Percentiles rank a stretch among this genome's conserved stretches.
phyloP scores from a whole-genome alignment of 2,329 filamentous ascomycete species.

The Ilyonectria destructans region DNA sequence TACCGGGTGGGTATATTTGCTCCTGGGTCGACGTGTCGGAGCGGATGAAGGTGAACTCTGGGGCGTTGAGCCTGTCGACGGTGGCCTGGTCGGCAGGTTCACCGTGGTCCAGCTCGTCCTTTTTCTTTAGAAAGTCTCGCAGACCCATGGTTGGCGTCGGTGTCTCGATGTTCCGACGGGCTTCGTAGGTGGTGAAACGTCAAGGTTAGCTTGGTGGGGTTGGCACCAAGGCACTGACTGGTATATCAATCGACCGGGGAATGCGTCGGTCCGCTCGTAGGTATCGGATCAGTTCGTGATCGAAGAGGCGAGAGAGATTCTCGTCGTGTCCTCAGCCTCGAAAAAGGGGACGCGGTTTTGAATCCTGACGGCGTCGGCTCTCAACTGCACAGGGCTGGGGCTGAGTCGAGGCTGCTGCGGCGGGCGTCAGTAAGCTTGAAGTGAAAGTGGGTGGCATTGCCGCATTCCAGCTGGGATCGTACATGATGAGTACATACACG shows the following conservation, averaged over 20 bases:
- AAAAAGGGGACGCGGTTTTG: background rate
- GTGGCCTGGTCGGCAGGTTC: constrained; percentile 57
- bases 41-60: constrained; percentile 87
- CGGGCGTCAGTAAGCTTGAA: constrained; percentile 25
- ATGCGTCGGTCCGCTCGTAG: background rate
- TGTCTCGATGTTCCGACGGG: background rate
- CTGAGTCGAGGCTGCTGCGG: constrained; percentile 48
- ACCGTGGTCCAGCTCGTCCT: constrained; percentile 61
- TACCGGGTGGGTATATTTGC: constrained; percentile 78
- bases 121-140: constrained; percentile 70
- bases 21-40: constrained; percentile 88
- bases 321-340: background rate
- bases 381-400: constrained; percentile 44
- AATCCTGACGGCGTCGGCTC: constrained; percentile 8
- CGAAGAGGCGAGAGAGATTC: background rate
- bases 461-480: constrained; percentile 2
- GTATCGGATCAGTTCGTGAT: background rate
- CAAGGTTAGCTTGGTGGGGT: constrained; percentile 4
- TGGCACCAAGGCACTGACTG: background rate
- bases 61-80: constrained; percentile 59
- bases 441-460: constrained; percentile 2
- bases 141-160: constrained; percentile 61
- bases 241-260: background rate
- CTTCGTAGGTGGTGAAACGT: constrained; percentile 1
- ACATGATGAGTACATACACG: constrained; percentile 3